Evolutionary conservation across 2,329 filamentous ascomycete species (phyloP).

Genomic region (Aspergillus pseudoterreus): DNA sequence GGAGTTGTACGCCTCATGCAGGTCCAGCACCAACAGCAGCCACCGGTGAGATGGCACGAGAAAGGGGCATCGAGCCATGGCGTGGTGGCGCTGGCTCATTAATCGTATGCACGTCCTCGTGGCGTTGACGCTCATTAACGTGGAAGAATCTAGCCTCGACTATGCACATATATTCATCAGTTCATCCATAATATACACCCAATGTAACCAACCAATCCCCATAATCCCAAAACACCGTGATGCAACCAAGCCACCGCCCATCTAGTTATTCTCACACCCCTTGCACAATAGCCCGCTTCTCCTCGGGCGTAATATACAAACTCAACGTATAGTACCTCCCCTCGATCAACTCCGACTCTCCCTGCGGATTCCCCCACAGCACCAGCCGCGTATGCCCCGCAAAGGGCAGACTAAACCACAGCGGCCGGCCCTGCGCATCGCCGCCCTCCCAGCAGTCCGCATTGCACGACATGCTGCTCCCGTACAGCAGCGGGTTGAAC

Average conservation of each 20-base stretch:
- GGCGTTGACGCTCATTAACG: no score
- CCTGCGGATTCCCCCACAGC: constrained; percentile 7
- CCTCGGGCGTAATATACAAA: constrained; percentile 20
- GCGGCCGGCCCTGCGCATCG: constrained; percentile 10
- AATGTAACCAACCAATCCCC: neutral
- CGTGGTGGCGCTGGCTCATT: no score
- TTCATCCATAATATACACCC: constrained; percentile 4
- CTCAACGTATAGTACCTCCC: constrained; percentile 21
- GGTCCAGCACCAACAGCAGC: no score
- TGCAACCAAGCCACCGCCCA: neutral
- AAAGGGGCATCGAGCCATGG: no score
- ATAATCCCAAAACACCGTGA: neutral
- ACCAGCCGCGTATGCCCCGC: constrained; percentile 17
- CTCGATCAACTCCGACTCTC: constrained; percentile 21
- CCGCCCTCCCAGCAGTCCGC: constrained; percentile 18
- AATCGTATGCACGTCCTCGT: no score
- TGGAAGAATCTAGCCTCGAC: no score
- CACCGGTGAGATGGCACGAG: no score
- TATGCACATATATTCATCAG: neutral
- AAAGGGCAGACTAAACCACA: constrained; percentile 19
- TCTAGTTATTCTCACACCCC: neutral
- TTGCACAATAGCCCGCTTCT: constrained; percentile 5
- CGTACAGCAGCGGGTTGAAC: constrained; percentile 22
- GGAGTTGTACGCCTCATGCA: no score
- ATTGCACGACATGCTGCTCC: constrained; percentile 22